Percentiles rank a stretch among this genome's conserved stretches.
phyloP scores from a whole-genome alignment of 129 eudicot species.

The Artemisia tridentata region DNA sequence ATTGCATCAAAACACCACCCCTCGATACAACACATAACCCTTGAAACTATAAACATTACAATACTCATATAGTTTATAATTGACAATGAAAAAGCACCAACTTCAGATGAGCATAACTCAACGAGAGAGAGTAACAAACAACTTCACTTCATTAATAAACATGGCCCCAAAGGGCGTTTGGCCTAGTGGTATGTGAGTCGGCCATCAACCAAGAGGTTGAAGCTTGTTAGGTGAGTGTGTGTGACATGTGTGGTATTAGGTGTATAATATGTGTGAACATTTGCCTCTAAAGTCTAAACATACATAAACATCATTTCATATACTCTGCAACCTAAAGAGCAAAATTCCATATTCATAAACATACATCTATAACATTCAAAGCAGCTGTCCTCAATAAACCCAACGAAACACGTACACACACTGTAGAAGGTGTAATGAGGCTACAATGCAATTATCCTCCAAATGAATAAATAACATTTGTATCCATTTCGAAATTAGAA shows the following conservation, averaged over 20 bases:
- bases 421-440: neutral
- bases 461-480: neutral
- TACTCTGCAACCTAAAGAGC: slow-evolving; percentile 63
- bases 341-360: neutral
- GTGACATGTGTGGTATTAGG: too few relatives aligned
- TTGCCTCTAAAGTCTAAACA: too few relatives aligned
- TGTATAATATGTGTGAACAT: too few relatives aligned
- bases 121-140: neutral
- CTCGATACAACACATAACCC: slow-evolving; percentile 11
- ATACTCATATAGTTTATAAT: neutral
- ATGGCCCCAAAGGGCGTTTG: neutral
- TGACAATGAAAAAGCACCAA: slow-evolving; percentile 1
- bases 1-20: neutral
- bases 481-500: neutral
- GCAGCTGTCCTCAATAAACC: neutral
- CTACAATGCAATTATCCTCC: too few relatives aligned
- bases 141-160: slow-evolving; percentile 12
- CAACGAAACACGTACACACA: neutral
- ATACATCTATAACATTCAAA: neutral
- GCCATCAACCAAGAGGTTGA: too few relatives aligned
- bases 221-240: too few relatives aligned
- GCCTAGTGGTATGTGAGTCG: too few relatives aligned
- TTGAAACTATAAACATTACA: neutral
- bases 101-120: neutral
- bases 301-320: neutral